These are phyloP conservation scores for Lippia alba DNA, from an alignment of 305 asterid genomes.

Conservation along the genomic window DNA sequence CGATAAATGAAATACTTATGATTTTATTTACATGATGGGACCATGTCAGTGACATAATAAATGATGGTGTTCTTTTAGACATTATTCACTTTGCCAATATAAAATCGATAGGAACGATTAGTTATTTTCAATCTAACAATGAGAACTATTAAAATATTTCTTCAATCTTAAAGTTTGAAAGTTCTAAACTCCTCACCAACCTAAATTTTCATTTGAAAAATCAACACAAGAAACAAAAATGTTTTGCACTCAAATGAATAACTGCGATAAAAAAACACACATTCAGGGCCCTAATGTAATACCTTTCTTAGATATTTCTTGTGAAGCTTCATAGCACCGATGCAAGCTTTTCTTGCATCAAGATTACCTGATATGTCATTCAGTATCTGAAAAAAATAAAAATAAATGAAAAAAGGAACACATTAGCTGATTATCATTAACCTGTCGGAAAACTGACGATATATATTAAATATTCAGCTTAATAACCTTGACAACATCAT, in stretches of 20 bases:
- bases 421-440: conserved; percentile 2
- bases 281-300: neutral
- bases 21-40: too few relatives aligned
- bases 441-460: conserved; percentile 18
- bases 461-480: conserved; percentile 18
- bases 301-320: conserved; percentile 92
- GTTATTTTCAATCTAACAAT: neutral
- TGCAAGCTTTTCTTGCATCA: conserved; percentile 91
- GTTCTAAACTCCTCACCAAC: too few relatives aligned
- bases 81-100: too few relatives aligned
- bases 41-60: too few relatives aligned
- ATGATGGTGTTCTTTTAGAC: too few relatives aligned
- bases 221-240: too few relatives aligned
- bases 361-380: conserved; percentile 86
- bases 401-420: neutral
- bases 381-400: conserved; percentile 60
- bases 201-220: too few relatives aligned
- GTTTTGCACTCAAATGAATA: too few relatives aligned
- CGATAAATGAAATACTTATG: too few relatives aligned
- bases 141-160: neutral
- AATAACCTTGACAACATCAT: conserved; percentile 88
- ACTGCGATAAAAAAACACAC: too few relatives aligned
- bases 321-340: conserved; percentile 91
- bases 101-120: too few relatives aligned
- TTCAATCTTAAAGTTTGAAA: too few relatives aligned